phyloP scores from a whole-genome alignment of 2,329 filamentous ascomycete genomes.

The Aspergillus flavus region DNA sequence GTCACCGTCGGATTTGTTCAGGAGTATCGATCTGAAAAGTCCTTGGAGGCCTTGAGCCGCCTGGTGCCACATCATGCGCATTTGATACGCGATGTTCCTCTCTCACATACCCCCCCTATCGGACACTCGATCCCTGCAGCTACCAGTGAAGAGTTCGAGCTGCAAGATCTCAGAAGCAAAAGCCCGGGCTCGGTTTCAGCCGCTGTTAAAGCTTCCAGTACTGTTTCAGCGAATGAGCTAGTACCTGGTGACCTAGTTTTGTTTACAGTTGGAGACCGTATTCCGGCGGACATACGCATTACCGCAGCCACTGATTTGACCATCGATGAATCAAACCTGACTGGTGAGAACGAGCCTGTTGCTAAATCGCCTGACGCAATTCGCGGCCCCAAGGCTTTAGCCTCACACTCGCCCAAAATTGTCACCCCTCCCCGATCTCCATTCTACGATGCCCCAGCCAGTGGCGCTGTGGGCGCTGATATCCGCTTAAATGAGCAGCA shows the following conservation, averaged over 20 bases:
- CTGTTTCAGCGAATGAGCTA: constrained; percentile 82
- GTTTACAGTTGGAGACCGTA: constrained; percentile 93
- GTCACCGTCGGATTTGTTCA: constrained; percentile 95
- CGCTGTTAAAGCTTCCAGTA: constrained; percentile 74
- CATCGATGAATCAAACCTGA: constrained; percentile 95
- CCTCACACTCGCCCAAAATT: constrained; percentile 37
- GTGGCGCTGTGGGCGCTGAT: constrained; percentile 63
- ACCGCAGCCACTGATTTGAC: constrained; percentile 86
- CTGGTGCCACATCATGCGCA: constrained; percentile 95
- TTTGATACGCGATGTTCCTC: constrained; percentile 68
- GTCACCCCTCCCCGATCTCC: constrained; percentile 54
- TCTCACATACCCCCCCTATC: constrained; percentile 25
- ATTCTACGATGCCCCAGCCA: constrained; percentile 61
- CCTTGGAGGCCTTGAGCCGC: constrained; percentile 89
- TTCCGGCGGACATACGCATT: constrained; percentile 93
- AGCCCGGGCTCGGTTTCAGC: constrained; percentile 61
- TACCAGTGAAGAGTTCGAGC: constrained; percentile 49
- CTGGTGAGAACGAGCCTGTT: constrained; percentile 94
- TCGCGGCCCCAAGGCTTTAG: constrained; percentile 30
- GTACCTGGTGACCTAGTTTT: constrained; percentile 92
- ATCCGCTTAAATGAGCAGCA: constrained; percentile 72
- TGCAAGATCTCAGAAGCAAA: constrained; percentile 50
- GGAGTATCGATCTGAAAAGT: constrained; percentile 97
- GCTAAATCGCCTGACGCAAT: constrained; percentile 71
- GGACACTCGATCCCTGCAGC: constrained; percentile 21